These are phyloP conservation scores for Starmera stellimalicola DNA, from an alignment of 1,139 yeast genomes.

Conservation along the genomic window DNA sequence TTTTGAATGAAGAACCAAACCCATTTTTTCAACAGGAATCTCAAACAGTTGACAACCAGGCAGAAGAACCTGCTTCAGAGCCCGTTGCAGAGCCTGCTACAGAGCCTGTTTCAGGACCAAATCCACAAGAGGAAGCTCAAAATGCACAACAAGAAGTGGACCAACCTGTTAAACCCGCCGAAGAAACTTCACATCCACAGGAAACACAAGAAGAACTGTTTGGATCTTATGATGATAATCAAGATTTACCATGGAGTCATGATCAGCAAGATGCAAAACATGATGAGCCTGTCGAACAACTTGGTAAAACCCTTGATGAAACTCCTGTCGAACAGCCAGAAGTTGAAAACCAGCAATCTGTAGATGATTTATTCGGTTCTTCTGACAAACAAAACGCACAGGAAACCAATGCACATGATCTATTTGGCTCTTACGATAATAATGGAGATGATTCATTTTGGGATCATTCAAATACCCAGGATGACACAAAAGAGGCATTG, in stretches of 20 bases:
- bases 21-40: too few species aligned
- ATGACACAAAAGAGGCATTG: background rate
- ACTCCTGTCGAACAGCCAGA: background rate
- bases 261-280: too few species aligned
- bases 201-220: slow-evolving; percentile 1
- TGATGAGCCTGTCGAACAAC: background rate
- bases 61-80: background rate
- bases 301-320: background rate
- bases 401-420: background rate
- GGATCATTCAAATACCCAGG: too few species aligned
- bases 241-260: background rate
- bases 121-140: background rate
- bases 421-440: too few species aligned
- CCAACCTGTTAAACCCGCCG: background rate
- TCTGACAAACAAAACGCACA: background rate
- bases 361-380: background rate
- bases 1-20: too few species aligned
- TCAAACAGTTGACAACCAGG: too few species aligned
- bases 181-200: background rate
- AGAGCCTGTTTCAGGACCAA: background rate
- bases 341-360: too few species aligned
- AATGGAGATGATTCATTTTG: background rate
- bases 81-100: background rate
- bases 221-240: background rate
- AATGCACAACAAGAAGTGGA: background rate